phyloP scores from a whole-genome alignment of 2,329 filamentous ascomycete genomes.

The Setomelanomma holmii region DNA sequence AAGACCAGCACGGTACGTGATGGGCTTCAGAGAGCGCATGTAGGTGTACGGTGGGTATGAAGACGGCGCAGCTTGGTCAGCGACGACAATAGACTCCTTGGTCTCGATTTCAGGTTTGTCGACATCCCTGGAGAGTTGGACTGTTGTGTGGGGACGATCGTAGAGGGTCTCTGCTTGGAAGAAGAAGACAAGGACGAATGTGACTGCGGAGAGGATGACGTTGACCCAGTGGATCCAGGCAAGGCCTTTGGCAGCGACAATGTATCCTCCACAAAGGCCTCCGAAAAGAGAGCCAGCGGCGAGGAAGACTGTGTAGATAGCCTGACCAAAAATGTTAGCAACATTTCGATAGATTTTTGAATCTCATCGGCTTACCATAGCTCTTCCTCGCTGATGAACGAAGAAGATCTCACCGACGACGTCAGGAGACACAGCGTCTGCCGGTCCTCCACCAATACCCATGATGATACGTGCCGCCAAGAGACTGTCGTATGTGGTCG shows the following conservation, averaged over 20 bases:
- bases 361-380: constrained; percentile 38
- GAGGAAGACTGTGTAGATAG: constrained; percentile 52
- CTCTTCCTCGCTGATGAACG: constrained; percentile 51
- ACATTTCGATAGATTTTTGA: not conserved
- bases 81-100: constrained; percentile 22
- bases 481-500: constrained; percentile 45
- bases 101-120: constrained; percentile 22
- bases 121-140: constrained; percentile 16
- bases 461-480: constrained; percentile 49
- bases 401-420: constrained; percentile 54
- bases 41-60: constrained; percentile 42
- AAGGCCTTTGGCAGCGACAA: constrained; percentile 44
- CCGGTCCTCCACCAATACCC: constrained; percentile 46
- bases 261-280: constrained; percentile 51
- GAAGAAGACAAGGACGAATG: constrained; percentile 44
- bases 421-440: constrained; percentile 51
- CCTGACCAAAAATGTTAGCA: constrained; percentile 23
- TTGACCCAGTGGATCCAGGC: constrained; percentile 53
- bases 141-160: constrained; percentile 35
- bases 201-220: constrained; percentile 43
- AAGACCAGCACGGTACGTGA: constrained; percentile 45
- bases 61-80: constrained; percentile 12
- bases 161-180: constrained; percentile 52
- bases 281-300: constrained; percentile 48
- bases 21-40: constrained; percentile 45